A percentile compares a stretch with the other conserved stretches of the same genome.
phyloP scores from a whole-genome alignment of 176 grass and related monocot species.

The Zea mays region DNA sequence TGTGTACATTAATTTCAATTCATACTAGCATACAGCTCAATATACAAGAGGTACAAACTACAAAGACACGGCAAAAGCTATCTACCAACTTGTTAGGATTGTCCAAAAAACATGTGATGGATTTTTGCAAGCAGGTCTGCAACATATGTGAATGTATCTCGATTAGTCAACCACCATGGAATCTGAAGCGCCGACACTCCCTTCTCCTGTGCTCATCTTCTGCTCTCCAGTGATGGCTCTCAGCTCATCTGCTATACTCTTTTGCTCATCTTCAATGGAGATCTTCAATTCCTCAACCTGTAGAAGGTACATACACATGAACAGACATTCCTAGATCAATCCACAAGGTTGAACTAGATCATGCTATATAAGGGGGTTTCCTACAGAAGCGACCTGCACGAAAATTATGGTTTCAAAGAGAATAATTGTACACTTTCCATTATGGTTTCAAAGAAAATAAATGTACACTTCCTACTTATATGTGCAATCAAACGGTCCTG shows the following conservation, averaged over 20 bases:
- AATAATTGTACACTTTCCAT: neutral
- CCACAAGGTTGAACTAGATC: constrained; percentile 3
- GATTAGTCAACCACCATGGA: constrained; percentile 78
- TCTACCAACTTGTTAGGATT: neutral
- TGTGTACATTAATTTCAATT: neutral
- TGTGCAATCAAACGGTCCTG: neutral
- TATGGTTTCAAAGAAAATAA: neutral
- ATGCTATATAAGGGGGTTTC: neutral
- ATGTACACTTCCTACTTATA: neutral
- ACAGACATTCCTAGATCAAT: constrained; percentile 4
- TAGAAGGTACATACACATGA: constrained; percentile 3
- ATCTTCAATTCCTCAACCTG: constrained; percentile 90
- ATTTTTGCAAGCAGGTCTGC: neutral
- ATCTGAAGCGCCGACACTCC: constrained; percentile 66
- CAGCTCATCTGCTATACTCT: constrained; percentile 67
- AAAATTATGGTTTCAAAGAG: neutral
- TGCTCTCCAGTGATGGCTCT: constrained; percentile 49
- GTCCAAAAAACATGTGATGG: neutral
- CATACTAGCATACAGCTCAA: neutral
- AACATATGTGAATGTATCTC: neutral
- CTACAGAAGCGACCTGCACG: neutral
- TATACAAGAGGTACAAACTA: neutral
- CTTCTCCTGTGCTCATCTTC: constrained; percentile 65
- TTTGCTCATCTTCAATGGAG: constrained; percentile 78
- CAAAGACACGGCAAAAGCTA: neutral